These are phyloP conservation scores for Porphyrellus sp. DNA, from an alignment of 1,284 basidiomycete species.

Conservation along the genomic window DNA sequence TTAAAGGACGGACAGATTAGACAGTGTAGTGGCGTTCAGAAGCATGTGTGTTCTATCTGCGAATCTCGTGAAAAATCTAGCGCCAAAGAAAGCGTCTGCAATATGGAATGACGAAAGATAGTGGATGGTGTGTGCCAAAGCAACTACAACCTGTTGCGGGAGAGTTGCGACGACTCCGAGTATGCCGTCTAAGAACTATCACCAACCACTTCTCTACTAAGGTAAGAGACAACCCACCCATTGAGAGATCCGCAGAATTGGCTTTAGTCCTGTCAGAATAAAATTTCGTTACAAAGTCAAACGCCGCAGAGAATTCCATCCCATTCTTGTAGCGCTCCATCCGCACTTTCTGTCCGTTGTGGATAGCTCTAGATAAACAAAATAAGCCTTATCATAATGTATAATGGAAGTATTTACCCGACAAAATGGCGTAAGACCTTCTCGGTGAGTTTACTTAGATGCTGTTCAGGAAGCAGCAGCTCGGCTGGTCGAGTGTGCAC, in stretches of 20 bases:
- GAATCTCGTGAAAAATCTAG: conserved; percentile 78
- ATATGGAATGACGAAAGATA: conserved; percentile 79
- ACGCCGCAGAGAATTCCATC: conserved; percentile 71
- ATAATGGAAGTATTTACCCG: conserved; percentile 41
- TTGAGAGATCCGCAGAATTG: conserved; percentile 48
- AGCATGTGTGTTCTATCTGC: conserved; percentile 82
- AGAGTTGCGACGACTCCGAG: conserved; percentile 70
- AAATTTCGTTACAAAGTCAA: conserved; percentile 68
- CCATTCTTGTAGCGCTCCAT: conserved; percentile 61
- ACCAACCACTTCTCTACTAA: not conserved
- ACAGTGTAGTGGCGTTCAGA: conserved; percentile 83
- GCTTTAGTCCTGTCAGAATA: conserved; percentile 56
- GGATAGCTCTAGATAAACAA: conserved; percentile 37
- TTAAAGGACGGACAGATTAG: conserved; percentile 59
- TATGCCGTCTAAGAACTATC: conserved; percentile 42
- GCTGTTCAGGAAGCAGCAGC: conserved; percentile 62
- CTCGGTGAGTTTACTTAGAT: conserved; percentile 71
- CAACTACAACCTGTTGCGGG: conserved; percentile 69
- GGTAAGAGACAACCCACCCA: conserved; percentile 36
- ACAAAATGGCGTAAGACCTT: conserved; percentile 75
- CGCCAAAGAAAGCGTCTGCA: conserved; percentile 71
- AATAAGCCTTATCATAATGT: conserved; percentile 9
- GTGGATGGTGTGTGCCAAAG: conserved; percentile 74
- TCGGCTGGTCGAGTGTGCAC: conserved; percentile 84
- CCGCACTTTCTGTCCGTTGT: conserved; percentile 49